A percentile compares a stretch with the other conserved stretches of the same genome.
Evolutionary conservation across 371 early-diverging fungal species (phyloP).

Genomic region (Rhizopus arrhizus): DNA sequence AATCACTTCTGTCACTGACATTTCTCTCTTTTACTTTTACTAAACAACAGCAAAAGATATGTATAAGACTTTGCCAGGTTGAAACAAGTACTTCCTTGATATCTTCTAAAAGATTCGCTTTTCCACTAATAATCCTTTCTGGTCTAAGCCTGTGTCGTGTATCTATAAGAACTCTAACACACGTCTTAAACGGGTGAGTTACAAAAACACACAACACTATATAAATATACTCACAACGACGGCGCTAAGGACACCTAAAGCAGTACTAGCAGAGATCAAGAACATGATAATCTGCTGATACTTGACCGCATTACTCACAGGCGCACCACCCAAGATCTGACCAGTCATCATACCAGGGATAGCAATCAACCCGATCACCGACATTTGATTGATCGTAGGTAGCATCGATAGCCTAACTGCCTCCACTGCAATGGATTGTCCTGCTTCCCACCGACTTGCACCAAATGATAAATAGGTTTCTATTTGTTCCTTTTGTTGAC

Average conservation of each 20-base stretch:
- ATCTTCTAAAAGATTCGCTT: conserved; percentile 34
- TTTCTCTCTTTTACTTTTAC: conserved; percentile 8
- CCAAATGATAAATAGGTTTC: conserved; percentile 78
- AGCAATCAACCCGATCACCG: conserved; percentile 80
- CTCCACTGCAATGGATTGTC: conserved; percentile 67
- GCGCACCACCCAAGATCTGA: conserved; percentile 82
- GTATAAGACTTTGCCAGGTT: conserved; percentile 3
- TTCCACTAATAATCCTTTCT: conserved; percentile 52
- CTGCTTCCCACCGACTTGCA: conserved; percentile 82
- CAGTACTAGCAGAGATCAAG: conserved; percentile 69
- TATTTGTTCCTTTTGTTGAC: conserved; percentile 66
- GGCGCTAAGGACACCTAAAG: conserved; percentile 63
- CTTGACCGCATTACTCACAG: conserved; percentile 72
- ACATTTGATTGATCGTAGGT: conserved; percentile 84
- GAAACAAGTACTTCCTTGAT: conserved; percentile 14
- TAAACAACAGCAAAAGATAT: conserved; percentile 11
- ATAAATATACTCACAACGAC: conserved; percentile 40
- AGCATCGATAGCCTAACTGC: conserved; percentile 75
- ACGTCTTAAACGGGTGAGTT: conserved; percentile 28
- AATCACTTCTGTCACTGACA: too few species aligned
- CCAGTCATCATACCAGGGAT: conserved; percentile 92
- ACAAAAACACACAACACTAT: not conserved
- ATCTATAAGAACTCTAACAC: conserved; percentile 63
- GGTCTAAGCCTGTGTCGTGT: conserved; percentile 58
- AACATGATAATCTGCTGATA: conserved; percentile 82